Percentiles rank a stretch among this genome's conserved stretches.
These are phyloP conservation scores for Sherardia arvensis DNA, from an alignment of 257 asterid species.

Conservation along the genomic window DNA sequence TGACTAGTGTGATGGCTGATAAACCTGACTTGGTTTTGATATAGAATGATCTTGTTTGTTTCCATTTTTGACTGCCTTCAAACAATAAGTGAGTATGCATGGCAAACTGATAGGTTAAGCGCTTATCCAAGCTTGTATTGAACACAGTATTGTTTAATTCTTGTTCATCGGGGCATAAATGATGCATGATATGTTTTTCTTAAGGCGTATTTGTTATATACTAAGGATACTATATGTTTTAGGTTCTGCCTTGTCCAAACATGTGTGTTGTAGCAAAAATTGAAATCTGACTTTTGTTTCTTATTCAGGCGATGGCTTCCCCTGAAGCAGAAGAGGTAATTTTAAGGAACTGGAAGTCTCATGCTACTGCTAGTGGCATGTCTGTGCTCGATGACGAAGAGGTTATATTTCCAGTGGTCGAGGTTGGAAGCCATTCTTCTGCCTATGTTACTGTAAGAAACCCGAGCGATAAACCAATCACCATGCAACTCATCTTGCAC, in stretches of 20 bases:
- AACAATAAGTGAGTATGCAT: not conserved
- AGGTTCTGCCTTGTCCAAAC: not conserved
- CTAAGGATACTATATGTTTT: not conserved
- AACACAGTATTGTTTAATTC: not conserved
- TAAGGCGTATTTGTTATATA: not conserved
- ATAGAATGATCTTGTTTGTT: not conserved
- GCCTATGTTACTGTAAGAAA: slow-evolving; percentile 55
- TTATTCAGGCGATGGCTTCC: slow-evolving; percentile 34
- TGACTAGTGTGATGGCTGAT: not conserved
- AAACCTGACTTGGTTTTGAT: not conserved
- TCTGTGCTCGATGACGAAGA: slow-evolving; percentile 52
- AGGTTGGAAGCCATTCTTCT: slow-evolving; percentile 56
- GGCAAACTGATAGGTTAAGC: too few species aligned
- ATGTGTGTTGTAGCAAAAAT: too few species aligned
- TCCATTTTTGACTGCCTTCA: not conserved
- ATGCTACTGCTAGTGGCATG: slow-evolving; percentile 38
- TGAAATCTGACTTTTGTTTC: slow-evolving; percentile 11
- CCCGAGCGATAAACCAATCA: slow-evolving; percentile 59
- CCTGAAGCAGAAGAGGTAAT: slow-evolving; percentile 53
- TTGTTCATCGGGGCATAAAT: not conserved
- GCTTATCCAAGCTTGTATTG: too few species aligned
- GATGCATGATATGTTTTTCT: not conserved
- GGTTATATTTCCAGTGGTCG: slow-evolving; percentile 45
- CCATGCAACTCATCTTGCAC: slow-evolving; percentile 71
- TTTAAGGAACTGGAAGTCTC: slow-evolving; percentile 77